phyloP scores from a whole-genome alignment of 768 basidiomycete species.

The Pisolithus sp. region DNA sequence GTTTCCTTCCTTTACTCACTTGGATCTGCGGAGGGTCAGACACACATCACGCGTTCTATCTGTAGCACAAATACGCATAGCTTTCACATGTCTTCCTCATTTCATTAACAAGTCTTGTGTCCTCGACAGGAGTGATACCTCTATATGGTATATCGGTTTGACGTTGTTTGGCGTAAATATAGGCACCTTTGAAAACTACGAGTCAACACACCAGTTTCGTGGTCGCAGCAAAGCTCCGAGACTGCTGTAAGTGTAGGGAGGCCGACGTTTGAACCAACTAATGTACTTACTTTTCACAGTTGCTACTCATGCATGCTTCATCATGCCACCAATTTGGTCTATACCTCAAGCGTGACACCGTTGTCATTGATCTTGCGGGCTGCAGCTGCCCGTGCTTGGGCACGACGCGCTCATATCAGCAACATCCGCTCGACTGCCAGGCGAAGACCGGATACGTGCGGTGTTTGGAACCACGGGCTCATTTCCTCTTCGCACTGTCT shows the following conservation, averaged over 20 bases:
- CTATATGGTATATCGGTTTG: too few species aligned
- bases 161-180: too few species aligned
- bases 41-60: too few species aligned
- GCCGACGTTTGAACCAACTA: background rate
- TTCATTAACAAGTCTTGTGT: too few species aligned
- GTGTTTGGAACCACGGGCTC: background rate
- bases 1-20: too few species aligned
- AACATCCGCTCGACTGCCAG: background rate
- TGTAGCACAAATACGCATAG: too few species aligned
- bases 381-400: conserved; percentile 48
- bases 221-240: background rate
- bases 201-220: too few species aligned
- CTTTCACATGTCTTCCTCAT: too few species aligned
- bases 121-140: too few species aligned
- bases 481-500: background rate
- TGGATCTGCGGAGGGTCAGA: too few species aligned
- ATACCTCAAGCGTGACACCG: conserved; percentile 6
- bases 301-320: conserved; percentile 34
- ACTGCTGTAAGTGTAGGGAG: conserved; percentile 3
- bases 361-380: conserved; percentile 40
- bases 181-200: too few species aligned
- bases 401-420: conserved; percentile 20
- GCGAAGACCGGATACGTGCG: background rate
- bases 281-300: conserved; percentile 5
- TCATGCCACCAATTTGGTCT: conserved; percentile 30